These are phyloP conservation scores for Hymenotorrendiella dingleyae DNA, from an alignment of 2,329 filamentous ascomycete species.

Conservation along the genomic window DNA sequence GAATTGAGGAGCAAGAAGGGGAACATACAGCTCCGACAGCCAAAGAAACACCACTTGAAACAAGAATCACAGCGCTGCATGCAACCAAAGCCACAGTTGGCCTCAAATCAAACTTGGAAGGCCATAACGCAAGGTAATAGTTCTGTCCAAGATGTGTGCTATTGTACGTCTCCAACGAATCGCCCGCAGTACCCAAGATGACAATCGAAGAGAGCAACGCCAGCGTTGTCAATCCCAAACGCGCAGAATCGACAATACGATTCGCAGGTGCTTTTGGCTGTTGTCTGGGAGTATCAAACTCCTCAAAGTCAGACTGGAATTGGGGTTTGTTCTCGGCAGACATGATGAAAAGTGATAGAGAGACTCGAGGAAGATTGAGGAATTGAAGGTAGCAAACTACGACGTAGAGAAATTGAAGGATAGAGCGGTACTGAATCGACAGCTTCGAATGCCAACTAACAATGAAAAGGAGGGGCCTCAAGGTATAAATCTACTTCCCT, in stretches of 20 bases:
- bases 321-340: conserved; percentile 17
- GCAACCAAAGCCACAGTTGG: conserved; percentile 50
- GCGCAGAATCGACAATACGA: conserved; percentile 36
- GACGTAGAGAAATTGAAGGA: conserved; percentile 11
- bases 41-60: conserved; percentile 44
- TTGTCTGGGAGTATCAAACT: conserved; percentile 18
- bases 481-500: conserved; percentile 29
- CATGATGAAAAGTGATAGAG: conserved; percentile 1
- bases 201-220: conserved; percentile 46
- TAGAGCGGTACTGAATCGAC: too few species aligned
- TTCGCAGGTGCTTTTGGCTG: conserved; percentile 4
- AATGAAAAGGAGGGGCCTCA: conserved; percentile 17
- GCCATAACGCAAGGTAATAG: conserved; percentile 52
- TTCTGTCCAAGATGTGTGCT: conserved; percentile 43
- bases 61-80: conserved; percentile 43
- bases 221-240: conserved; percentile 43
- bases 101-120: conserved; percentile 48
- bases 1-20: neutral
- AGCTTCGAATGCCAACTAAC: neutral
- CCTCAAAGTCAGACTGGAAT: conserved; percentile 16
- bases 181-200: conserved; percentile 48
- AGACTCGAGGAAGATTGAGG: neutral
- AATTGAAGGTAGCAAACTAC: conserved; percentile 4
- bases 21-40: conserved; percentile 44
- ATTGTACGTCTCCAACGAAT: conserved; percentile 50